Conservation (phyloP, 495 filamentous ascomycete species). For the Friedmanniomyces simplex region DNA sequence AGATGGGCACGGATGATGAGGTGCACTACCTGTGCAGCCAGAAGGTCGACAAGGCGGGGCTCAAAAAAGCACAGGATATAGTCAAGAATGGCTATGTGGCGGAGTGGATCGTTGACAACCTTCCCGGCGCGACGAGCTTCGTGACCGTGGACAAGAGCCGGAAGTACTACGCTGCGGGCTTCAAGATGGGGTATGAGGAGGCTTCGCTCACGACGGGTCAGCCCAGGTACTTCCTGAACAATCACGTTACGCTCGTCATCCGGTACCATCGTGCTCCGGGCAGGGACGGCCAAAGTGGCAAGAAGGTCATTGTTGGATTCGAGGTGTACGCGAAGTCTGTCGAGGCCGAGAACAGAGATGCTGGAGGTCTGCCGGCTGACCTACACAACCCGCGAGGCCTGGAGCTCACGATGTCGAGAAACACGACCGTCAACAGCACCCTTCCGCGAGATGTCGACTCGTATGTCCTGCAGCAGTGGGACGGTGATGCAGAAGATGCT, state of each 20-base stretch:
- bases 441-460: conserved; percentile 46
- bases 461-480: conserved; percentile 41
- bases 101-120: conserved; percentile 94
- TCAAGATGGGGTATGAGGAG: conserved; percentile 80
- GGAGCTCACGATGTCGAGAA: conserved; percentile 56
- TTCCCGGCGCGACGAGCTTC: conserved; percentile 87
- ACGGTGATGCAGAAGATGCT: conserved; percentile 39
- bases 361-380: conserved; percentile 56
- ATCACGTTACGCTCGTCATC: conserved; percentile 82
- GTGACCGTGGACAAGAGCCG: conserved; percentile 79
- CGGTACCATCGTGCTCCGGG: conserved; percentile 70
- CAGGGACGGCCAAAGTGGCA: conserved; percentile 53
- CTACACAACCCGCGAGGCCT: conserved; percentile 52
- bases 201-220: conserved; percentile 48
- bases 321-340: conserved; percentile 90
- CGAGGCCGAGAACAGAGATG: conserved; percentile 47
- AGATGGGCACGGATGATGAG: conserved; percentile 68
- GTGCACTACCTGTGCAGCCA: conserved; percentile 67
- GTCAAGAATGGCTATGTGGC: conserved; percentile 77
- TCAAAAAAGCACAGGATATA: conserved; percentile 63
- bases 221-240: conserved; percentile 72
- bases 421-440: conserved; percentile 43
- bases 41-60: conserved; percentile 50
- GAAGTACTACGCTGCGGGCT: conserved; percentile 92
- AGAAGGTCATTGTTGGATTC: conserved; percentile 82